Evolutionary conservation across 1,284 basidiomycete species (phyloP).

Genomic region (Amylostereum areolatum): DNA sequence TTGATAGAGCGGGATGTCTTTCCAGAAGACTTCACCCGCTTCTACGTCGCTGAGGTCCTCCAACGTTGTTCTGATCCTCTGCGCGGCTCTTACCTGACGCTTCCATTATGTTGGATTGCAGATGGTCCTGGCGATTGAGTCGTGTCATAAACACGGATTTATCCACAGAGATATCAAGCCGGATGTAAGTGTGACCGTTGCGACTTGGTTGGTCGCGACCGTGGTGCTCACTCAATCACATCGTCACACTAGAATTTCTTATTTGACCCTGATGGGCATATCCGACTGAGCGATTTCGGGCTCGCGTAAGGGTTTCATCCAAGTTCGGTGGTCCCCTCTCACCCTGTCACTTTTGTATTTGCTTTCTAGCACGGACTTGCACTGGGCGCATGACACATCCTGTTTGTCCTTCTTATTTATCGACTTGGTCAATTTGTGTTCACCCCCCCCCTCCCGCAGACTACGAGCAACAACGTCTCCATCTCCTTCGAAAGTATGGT

Average conservation of each 20-base stretch:
- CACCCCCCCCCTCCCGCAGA: constrained; percentile 40
- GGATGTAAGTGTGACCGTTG: constrained; percentile 51
- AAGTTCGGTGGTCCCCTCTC: constrained; percentile 11
- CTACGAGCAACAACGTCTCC: constrained; percentile 90
- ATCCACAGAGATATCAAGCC: constrained; percentile 98
- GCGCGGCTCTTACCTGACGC: background rate
- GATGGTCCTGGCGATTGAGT: constrained; percentile 96
- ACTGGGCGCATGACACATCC: constrained; percentile 90
- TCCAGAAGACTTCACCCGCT: constrained; percentile 88
- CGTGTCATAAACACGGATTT: constrained; percentile 91
- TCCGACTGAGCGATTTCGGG: constrained; percentile 94
- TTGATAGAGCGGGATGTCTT: constrained; percentile 93
- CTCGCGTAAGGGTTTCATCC: constrained; percentile 62
- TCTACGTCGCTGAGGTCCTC: constrained; percentile 88
- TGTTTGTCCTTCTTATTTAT: constrained; percentile 39
- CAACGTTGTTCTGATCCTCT: constrained; percentile 15
- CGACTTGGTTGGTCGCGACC: constrained; percentile 12
- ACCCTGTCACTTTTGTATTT: background rate
- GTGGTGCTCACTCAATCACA: constrained; percentile 8
- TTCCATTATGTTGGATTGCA: constrained; percentile 23
- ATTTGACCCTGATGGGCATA: constrained; percentile 89
- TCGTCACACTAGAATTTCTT: constrained; percentile 75
- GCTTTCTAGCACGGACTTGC: constrained; percentile 64
- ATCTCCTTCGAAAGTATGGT: constrained; percentile 87
- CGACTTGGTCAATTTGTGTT: constrained; percentile 7